phyloP scores from a whole-genome alignment of 352 stramenopile species.

The Globisporangium okanoganense region DNA sequence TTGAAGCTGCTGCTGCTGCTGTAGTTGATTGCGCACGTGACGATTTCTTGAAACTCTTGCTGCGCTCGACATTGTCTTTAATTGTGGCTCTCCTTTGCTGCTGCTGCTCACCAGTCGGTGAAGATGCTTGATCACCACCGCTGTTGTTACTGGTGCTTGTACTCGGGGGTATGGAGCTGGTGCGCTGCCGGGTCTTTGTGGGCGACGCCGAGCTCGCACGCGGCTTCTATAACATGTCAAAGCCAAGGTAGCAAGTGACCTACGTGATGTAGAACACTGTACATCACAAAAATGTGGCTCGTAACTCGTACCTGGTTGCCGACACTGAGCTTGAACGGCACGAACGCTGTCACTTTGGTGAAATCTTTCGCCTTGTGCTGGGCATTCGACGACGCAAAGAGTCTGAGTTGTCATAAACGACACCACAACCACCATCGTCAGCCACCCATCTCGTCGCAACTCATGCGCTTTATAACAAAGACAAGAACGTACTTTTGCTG shows the following conservation, averaged over 20 bases:
- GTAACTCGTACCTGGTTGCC: constrained; percentile 37
- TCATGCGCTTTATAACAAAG: neutral
- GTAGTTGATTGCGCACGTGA: neutral
- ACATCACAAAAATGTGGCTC: neutral
- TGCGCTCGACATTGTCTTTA: neutral
- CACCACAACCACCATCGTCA: neutral
- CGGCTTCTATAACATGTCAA: constrained; percentile 1
- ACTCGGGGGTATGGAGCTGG: neutral
- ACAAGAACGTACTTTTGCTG: constrained; percentile 33
- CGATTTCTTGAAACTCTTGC: constrained; percentile 3
- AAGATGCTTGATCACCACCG: neutral
- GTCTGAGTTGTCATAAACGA: constrained; percentile 17
- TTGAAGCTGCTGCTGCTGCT: neutral
- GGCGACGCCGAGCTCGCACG: constrained; percentile 9
- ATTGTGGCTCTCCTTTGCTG: no score
- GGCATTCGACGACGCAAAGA: constrained; percentile 11
- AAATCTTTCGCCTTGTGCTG: constrained; percentile 47
- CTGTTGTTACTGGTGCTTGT: neutral
- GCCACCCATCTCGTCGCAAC: no score
- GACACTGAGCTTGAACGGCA: constrained; percentile 60
- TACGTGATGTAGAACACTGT: neutral
- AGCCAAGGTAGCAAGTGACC: neutral
- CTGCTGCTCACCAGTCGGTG: neutral
- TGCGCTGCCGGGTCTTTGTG: constrained; percentile 1
- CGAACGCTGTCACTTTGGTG: constrained; percentile 38